phyloP scores from a whole-genome alignment of 495 filamentous ascomycete genomes.

The Gamarada debralockiae region DNA sequence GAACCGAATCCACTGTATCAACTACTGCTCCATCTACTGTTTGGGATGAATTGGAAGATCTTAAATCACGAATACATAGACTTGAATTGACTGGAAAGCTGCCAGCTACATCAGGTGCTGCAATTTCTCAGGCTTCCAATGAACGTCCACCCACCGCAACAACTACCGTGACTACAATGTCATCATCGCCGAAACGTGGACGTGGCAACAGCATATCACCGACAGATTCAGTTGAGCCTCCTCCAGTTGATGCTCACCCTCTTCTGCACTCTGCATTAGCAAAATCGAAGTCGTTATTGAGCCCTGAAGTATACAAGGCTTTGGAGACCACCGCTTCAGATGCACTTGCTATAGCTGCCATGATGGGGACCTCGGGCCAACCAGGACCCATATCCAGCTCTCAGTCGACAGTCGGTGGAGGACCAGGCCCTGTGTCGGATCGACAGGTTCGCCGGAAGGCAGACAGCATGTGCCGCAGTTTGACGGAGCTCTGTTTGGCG shows the following conservation, averaged over 20 bases:
- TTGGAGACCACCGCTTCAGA: slow-evolving; percentile 80
- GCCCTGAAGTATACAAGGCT: slow-evolving; percentile 68
- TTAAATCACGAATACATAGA: slow-evolving; percentile 89
- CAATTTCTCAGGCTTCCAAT: slow-evolving; percentile 67
- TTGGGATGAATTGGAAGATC: slow-evolving; percentile 96
- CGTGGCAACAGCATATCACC: slow-evolving; percentile 52
- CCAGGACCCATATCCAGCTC: slow-evolving; percentile 57
- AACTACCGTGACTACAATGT: slow-evolving; percentile 90
- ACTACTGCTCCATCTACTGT: slow-evolving; percentile 87
- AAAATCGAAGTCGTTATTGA: slow-evolving; percentile 67
- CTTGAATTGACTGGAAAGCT: slow-evolving; percentile 89
- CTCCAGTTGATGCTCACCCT: slow-evolving; percentile 56
- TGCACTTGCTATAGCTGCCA: slow-evolving; percentile 67
- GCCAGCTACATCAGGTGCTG: slow-evolving; percentile 73
- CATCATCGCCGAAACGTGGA: slow-evolving; percentile 73
- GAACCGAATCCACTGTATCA: slow-evolving; percentile 79
- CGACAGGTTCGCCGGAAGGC: slow-evolving; percentile 83
- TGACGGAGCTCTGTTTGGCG: slow-evolving; percentile 90
- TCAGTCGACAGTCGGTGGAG: slow-evolving; percentile 58
- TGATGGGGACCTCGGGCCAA: slow-evolving; percentile 64
- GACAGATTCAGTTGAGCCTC: slow-evolving; percentile 33
- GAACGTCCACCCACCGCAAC: slow-evolving; percentile 88
- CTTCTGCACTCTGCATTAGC: slow-evolving; percentile 74
- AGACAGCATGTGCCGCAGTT: slow-evolving; percentile 85
- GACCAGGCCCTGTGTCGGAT: slow-evolving; percentile 59